These are phyloP conservation scores for Sapria himalayana DNA, from an alignment of 345 rosid species.

Conservation along the genomic window DNA sequence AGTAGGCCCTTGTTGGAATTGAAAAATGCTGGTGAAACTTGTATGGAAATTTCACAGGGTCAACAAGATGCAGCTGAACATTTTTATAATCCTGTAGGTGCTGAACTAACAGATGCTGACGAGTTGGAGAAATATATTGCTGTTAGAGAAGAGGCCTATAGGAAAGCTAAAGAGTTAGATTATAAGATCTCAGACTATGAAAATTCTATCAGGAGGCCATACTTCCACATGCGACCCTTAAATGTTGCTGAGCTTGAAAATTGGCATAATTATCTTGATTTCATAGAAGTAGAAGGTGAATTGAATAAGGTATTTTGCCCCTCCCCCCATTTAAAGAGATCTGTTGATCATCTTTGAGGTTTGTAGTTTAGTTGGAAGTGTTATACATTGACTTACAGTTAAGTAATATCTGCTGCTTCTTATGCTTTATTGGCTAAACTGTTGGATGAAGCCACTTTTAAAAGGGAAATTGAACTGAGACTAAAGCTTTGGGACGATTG, in stretches of 20 bases:
- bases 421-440: slow-evolving; percentile 91
- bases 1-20: slow-evolving; percentile 66
- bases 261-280: slow-evolving; percentile 83
- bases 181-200: slow-evolving; percentile 84
- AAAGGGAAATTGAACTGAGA: slow-evolving; percentile 90
- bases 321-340: too few species aligned
- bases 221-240: slow-evolving; percentile 88
- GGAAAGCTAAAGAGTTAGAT: slow-evolving; percentile 90
- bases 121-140: slow-evolving; percentile 81
- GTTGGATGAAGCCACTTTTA: slow-evolving; percentile 94
- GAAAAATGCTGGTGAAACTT: slow-evolving; percentile 49
- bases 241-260: slow-evolving; percentile 81
- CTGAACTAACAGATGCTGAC: slow-evolving; percentile 64
- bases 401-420: slow-evolving; percentile 85
- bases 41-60: slow-evolving; percentile 18
- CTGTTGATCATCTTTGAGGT: slow-evolving; percentile 17
- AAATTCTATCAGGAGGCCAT: slow-evolving; percentile 89
- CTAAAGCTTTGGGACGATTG: slow-evolving; percentile 81
- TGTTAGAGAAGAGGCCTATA: slow-evolving; percentile 70
- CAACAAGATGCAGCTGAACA: slow-evolving; percentile 33
- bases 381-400: slow-evolving; percentile 65
- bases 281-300: slow-evolving; percentile 66
- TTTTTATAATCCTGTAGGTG: slow-evolving; percentile 38
- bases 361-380: slow-evolving; percentile 39
- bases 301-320: slow-evolving; percentile 60